Conservation (phyloP, 345 rosid species). For the Cardiospermum halicacabum region DNA sequence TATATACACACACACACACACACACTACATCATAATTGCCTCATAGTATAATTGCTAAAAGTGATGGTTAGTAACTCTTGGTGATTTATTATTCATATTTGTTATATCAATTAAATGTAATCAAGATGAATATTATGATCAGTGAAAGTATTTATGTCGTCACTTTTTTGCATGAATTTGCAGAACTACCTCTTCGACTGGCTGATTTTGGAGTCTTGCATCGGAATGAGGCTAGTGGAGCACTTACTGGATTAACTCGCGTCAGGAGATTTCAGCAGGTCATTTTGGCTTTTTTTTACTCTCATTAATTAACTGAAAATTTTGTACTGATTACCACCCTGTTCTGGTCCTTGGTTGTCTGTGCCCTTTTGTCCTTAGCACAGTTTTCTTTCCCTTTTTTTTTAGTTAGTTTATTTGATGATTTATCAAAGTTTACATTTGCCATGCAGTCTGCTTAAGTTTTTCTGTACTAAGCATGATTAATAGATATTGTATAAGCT, state of each 20-base stretch:
- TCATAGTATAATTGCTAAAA: neutral
- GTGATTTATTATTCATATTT: neutral
- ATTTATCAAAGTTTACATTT: too few species aligned
- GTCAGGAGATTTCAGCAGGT: slow-evolving; percentile 99
- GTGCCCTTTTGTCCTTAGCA: slow-evolving; percentile 3
- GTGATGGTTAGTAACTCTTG: neutral
- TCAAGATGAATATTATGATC: neutral
- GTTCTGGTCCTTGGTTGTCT: neutral
- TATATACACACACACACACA: too few species aligned
- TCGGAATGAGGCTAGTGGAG: slow-evolving; percentile 98
- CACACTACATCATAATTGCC: too few species aligned
- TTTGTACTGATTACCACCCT: neutral
- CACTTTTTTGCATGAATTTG: slow-evolving; percentile 12
- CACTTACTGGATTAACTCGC: slow-evolving; percentile 90
- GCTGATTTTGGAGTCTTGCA: slow-evolving; percentile 98
- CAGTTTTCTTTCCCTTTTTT: neutral
- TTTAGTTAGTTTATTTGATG: too few species aligned
- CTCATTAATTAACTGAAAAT: neutral
- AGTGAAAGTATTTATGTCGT: neutral
- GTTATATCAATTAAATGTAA: neutral
- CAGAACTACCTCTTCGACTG: slow-evolving; percentile 88
- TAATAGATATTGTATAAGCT: neutral
- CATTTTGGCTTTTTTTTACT: slow-evolving; percentile 10
- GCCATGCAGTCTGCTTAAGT: neutral
- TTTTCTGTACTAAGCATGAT: neutral